These are phyloP conservation scores for Bipolaris oryzae DNA, from an alignment of 2,329 filamentous ascomycete genomes.

Conservation along the genomic window DNA sequence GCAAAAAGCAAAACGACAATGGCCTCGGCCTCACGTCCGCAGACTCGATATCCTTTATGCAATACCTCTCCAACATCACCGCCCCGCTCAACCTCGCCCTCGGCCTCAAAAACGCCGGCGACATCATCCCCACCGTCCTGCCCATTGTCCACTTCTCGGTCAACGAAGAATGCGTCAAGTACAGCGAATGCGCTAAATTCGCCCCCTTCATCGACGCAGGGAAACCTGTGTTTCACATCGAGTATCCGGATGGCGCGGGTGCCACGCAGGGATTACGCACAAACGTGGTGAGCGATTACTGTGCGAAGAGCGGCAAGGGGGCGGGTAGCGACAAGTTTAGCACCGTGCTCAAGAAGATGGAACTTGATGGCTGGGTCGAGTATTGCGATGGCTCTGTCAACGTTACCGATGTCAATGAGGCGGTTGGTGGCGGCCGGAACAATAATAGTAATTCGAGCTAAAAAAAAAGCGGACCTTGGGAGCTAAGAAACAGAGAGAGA, in stretches of 20 bases:
- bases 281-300: constrained; percentile 47
- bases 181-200: constrained; percentile 65
- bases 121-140: constrained; percentile 61
- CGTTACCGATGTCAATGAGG: constrained; percentile 29
- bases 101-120: constrained; percentile 72
- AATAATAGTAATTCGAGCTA: too few species aligned
- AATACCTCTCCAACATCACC: constrained; percentile 64
- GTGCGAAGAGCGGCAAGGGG: constrained; percentile 47
- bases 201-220: constrained; percentile 62
- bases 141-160: constrained; percentile 67
- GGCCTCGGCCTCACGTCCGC: constrained; percentile 63
- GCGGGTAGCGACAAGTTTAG: constrained; percentile 61
- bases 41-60: constrained; percentile 65
- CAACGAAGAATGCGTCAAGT: constrained; percentile 71
- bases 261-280: constrained; percentile 41
- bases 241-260: constrained; percentile 65
- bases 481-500: too few species aligned
- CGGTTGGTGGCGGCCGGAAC: constrained; percentile 1
- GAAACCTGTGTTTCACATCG: constrained; percentile 76
- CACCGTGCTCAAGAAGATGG: constrained; percentile 69
- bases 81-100: constrained; percentile 62
- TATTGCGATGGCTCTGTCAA: constrained; percentile 54
- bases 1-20: constrained; percentile 60
- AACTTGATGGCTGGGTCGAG: constrained; percentile 67
- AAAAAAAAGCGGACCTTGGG: too few species aligned